Evolutionary conservation across 352 stramenopile genomes (phyloP), one percentile per base, ranked within the genome.

Genomic region (Blastocystis sp.): DNA sequence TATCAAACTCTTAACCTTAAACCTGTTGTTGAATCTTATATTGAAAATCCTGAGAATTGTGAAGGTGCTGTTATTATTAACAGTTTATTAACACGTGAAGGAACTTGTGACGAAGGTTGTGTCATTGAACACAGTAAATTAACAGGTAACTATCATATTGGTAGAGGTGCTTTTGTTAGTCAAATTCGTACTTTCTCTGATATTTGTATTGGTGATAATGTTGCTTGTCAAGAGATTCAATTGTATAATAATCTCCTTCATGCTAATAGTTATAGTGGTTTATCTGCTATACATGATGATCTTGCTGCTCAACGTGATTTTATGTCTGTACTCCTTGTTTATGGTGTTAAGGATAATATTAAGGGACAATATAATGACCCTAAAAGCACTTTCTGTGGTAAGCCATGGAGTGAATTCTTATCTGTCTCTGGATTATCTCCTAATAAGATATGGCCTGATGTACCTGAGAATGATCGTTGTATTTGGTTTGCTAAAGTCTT

Each of bases 51-150:
- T n/a, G n/a, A n/a, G n/a, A n/a, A n/a, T n/a, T n/a, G n/a, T n/a
- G n/a, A n/a, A n/a, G n/a, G n/a, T n/a, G n/a, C n/a, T n/a, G 52
- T 62, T 19, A 42, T 62, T 27, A 62, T 62, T 39, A 62, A 62
- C 52, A 54, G 39, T 10, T 34, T 62, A 42, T 10, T 62, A 0
- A 18, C 4, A 11, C 39, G 52, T 16, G 52, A 62, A 11, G 52
- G 52, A 23, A 19, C 10, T 9, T 21, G 18, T 13, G 52, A 42
- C 13, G 34, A 52, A 0, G 27, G 41, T 2, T 24, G 39, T 4
- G 52, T 62, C 24, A 62, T 62, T 42, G 52, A 62, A 28, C 52
- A 62, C 40, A 54, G 23, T 7, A 27, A 28, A 1, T 31, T 62
- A 4, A 28, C 25, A 1, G 52, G 52, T n/a, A 44, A 21, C 24